Evolutionary conservation across 2,329 filamentous ascomycete genomes (phyloP), one percentile per base, ranked within the genome.

Genomic region (Tolypocladium amazonense): DNA sequence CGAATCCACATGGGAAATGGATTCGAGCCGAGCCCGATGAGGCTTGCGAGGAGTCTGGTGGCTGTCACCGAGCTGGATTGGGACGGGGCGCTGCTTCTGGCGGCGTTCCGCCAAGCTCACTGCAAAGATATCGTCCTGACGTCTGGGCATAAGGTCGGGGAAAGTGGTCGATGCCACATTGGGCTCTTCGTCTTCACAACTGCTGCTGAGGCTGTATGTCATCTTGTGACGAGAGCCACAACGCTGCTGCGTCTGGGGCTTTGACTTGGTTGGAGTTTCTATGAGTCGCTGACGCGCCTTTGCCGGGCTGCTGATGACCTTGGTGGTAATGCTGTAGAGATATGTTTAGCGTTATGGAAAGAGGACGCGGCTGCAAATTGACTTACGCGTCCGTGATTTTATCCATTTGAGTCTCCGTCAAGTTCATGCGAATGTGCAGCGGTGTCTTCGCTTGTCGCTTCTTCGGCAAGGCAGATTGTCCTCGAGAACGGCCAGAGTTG

Each of bases 371-470:
- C 14, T 23, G 27, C 33, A 18, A 33, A 39, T 11, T 15, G 43
- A 56, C 76, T 62, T 71, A 80, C 79, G 73, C 76, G 56, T 77
- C 72, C 4, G 79, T 75, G 52, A 81, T 70, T 61, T 72, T 77
- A 59, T 80, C 75, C 71, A 81, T 75, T 61, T 81, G 77, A 0
- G 72, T 74, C 54, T 80, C 76, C 5, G 78, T 81, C 59, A 81
- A 63, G 62, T 79, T 79, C 64, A 81, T 72, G 30, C 77, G 76
- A 37, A 81, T 73, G 45, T 77, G 74, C 25, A 81, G 69, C 2
- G 74, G 74, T 53, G 76, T 72, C 25, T 74, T 70, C 23, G 64
- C 59, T 25, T 66, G 65, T 2, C 71, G 69, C 58, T 73, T 71
- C 45, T 66, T 69, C 5, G 71, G 72, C 4, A 77, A 75, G 30